Evolutionary conservation across 2,329 filamentous ascomycete species (phyloP), one percentile per base, ranked within the genome.

Genomic region (Sclerotinia spermophila): DNA sequence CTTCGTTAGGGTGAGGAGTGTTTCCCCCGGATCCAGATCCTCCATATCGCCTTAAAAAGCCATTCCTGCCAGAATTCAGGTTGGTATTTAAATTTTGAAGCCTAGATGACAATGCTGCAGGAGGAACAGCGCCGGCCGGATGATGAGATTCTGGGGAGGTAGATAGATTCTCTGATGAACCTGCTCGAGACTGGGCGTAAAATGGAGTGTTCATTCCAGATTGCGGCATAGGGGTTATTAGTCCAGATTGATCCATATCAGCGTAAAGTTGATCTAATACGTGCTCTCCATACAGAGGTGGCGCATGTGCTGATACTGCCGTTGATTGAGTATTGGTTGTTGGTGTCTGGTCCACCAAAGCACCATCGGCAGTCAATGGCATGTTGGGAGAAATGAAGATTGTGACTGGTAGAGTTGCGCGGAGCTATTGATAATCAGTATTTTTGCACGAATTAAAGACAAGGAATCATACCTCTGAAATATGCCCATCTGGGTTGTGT

Each of bases 351-450:
- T 86, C 85, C 68, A 92, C 84, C 2, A 98, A 86, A 76, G 92
- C 90, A 76, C 97, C 96, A 72, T 95, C 88, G 67, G 97, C 93
- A 77, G 96, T 93, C 51, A 97, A 87, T 0, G 93, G 91, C 77
- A 97, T 89, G 78, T 96, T 96, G 0, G 96, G 95, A 7, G 96
- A 99, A 75, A 98, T 97, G 82, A 97, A 97, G 53, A 99, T 90
- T 69, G 93, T 93, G 24, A 98, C 87, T 1, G 96, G 94, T 44
- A 98, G 87, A 56, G 94, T 96, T 61, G 95, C 95, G 67, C 95
- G 91, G 67, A 97, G 87, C 89, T 92, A 74, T 45, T 67, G 69
- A 62, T 38, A n/a, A 58, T 71, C 51, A 68, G 76, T 68, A 74
- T 71, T 71, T 74, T 70, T 65, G 66, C 48, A 40, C 72, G 48